phyloP scores from a whole-genome alignment of 2,329 filamentous ascomycete species.

The Lanzia echinophila region DNA sequence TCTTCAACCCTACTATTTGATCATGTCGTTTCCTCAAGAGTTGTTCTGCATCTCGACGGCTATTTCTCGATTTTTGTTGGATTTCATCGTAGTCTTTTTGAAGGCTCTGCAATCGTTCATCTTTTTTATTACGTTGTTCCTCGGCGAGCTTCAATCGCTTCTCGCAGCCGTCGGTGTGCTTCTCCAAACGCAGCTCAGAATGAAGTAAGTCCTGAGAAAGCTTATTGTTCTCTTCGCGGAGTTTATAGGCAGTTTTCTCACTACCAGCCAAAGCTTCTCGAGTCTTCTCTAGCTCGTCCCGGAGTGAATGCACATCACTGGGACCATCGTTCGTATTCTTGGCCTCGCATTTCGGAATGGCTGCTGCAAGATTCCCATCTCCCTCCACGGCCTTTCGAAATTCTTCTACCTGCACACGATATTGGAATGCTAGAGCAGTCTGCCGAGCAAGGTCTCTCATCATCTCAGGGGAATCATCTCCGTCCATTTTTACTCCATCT shows the following conservation, averaged over 20 bases:
- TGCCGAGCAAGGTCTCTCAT: conserved; percentile 50
- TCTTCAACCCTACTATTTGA: conserved; percentile 50
- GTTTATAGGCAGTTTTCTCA: conserved; percentile 31
- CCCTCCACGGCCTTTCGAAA: conserved; percentile 46
- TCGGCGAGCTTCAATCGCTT: conserved; percentile 39
- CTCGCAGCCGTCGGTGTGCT: conserved; percentile 29
- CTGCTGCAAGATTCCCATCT: conserved; percentile 29
- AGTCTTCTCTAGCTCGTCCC: conserved; percentile 46
- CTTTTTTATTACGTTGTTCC: conserved; percentile 38
- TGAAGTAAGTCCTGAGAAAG: conserved; percentile 25
- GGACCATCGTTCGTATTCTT: conserved; percentile 48
- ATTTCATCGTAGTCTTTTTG: conserved; percentile 48
- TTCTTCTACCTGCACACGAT: conserved; percentile 53
- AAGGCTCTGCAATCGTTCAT: conserved; percentile 43
- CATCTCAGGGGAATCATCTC: conserved; percentile 41
- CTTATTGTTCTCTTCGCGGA: conserved; percentile 28
- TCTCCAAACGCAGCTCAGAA: conserved; percentile 23
- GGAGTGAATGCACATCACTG: conserved; percentile 44
- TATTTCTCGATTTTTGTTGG: conserved; percentile 46
- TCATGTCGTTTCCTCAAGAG: conserved; percentile 50
- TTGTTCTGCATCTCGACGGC: conserved; percentile 48
- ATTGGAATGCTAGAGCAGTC: conserved; percentile 50
- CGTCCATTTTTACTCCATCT: conserved; percentile 29
- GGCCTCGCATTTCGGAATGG: conserved; percentile 45
- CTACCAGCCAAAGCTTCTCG: conserved; percentile 44